Percentiles rank a stretch among this genome's conserved stretches.
Conservation (phyloP, 1,284 basidiomycete genomes). For the Omphalotus olearius region DNA sequence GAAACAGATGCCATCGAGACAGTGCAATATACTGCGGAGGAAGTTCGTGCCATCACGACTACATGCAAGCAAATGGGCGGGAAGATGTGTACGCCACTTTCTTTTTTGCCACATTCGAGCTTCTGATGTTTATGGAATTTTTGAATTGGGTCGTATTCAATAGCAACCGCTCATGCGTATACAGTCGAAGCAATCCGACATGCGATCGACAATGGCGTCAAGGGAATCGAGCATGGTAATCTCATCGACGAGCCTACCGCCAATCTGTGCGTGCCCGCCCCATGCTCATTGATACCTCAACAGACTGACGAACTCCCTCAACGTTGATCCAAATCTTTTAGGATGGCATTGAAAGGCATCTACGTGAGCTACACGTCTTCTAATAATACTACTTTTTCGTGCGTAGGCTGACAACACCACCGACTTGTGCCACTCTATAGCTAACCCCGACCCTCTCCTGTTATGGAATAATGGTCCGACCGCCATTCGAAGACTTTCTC, state of each 20-base stretch:
- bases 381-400: no score
- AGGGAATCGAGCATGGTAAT: slow-evolving; percentile 45
- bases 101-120: neutral
- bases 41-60: slow-evolving; percentile 41
- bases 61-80: slow-evolving; percentile 40
- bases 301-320: neutral
- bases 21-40: slow-evolving; percentile 41
- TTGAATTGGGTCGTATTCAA: neutral
- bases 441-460: slow-evolving; percentile 43
- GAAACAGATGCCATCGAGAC: slow-evolving; percentile 43
- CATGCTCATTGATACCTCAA: neutral
- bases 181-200: slow-evolving; percentile 35
- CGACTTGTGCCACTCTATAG: slow-evolving; percentile 3
- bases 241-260: slow-evolving; percentile 29
- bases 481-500: slow-evolving; percentile 40
- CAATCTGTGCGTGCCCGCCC: slow-evolving; percentile 14
- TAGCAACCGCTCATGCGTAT: slow-evolving; percentile 35
- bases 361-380: slow-evolving; percentile 15
- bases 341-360: slow-evolving; percentile 21
- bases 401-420: no score
- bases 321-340: slow-evolving; percentile 3
- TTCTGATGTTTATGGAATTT: no score
- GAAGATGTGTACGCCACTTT: slow-evolving; percentile 25
- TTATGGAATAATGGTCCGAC: slow-evolving; percentile 40
- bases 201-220: slow-evolving; percentile 34